Evolutionary conservation across 768 basidiomycete species (phyloP), one percentile per base, ranked within the genome.

Genomic region (Chalciporus chontae): DNA sequence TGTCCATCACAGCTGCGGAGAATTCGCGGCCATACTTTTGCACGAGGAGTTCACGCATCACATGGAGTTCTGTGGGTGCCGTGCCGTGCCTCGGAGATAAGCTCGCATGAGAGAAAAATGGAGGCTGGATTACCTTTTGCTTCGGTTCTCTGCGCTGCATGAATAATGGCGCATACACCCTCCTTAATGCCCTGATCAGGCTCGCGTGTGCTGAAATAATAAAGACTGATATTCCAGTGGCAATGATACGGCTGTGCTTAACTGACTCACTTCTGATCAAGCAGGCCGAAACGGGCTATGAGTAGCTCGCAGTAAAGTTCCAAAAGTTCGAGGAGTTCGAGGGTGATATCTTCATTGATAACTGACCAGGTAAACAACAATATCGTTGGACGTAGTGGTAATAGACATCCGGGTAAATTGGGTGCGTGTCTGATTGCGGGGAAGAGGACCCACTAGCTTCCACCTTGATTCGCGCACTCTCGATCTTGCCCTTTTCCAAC

Each of bases 251-350:
- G 23, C 40, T 50, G 17, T 13, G 21, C 3, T 34, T 27, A 9
- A 29, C 27, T 47, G 13, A 69, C 83, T 63, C 55, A 95, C 94
- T 79, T 86, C 64, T 88, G 83, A 61, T 99, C 96, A 40, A 99
- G 77, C 24, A 98, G 70, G 9, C 90, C 89, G 61, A 98, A 98
- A 41, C 96, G 80, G 8, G 95, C 91, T 19, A 94, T 76, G 17
- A 98, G 71, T n/a, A 95, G 79, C 63, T 99, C 96, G 55, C 88
- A 90, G 66, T 97, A 97, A 10, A 98, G 77, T 72, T 97, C 94
- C 23, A 99, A 73, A 5, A 98, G 73, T 62, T 99, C 95, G 32
- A 97, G 72, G 21, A 97, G 77, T 63, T 97, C 94, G 40, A 91
- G 73, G 62, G 90, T 78, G 40, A 91, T 79, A 62, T 93, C 90